Percentiles rank a stretch among this genome's conserved stretches.
phyloP scores from a whole-genome alignment of 1,284 basidiomycete species.

The Naganishia albida region DNA sequence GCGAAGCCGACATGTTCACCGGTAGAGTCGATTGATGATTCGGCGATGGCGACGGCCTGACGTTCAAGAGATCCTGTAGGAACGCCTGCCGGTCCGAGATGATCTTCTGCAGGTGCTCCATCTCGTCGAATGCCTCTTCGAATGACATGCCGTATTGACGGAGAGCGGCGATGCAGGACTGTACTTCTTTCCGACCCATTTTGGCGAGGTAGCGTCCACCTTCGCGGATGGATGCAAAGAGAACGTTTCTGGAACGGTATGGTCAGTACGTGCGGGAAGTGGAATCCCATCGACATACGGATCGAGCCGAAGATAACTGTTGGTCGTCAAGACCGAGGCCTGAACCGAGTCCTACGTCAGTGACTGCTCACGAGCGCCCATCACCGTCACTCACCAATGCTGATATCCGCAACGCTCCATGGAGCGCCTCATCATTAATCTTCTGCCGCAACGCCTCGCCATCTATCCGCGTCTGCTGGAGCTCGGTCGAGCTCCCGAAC shows the following conservation, averaged over 20 bases:
- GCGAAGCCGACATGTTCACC: slow-evolving; percentile 14
- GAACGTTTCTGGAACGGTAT: slow-evolving; percentile 63
- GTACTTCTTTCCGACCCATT: slow-evolving; percentile 75
- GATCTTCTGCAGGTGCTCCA: slow-evolving; percentile 58
- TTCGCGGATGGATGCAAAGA: slow-evolving; percentile 79
- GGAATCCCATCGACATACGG: slow-evolving; percentile 55
- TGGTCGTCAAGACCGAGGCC: slow-evolving; percentile 75
- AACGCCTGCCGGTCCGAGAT: slow-evolving; percentile 3
- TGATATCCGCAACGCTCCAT: slow-evolving; percentile 80
- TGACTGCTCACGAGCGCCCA: slow-evolving; percentile 12
- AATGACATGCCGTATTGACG: slow-evolving; percentile 70
- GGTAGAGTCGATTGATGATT: slow-evolving; percentile 16
- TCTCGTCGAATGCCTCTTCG: slow-evolving; percentile 78
- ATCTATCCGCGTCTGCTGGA: slow-evolving; percentile 47
- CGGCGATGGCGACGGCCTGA: neutral
- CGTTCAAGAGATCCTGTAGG: neutral
- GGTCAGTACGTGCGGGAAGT: slow-evolving; percentile 24
- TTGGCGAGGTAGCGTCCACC: slow-evolving; percentile 78
- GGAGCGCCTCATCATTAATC: slow-evolving; percentile 74
- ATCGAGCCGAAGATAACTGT: slow-evolving; percentile 68
- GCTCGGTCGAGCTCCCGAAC: slow-evolving; percentile 22
- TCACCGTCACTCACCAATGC: slow-evolving; percentile 70
- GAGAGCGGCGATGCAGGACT: slow-evolving; percentile 77
- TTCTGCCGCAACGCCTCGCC: slow-evolving; percentile 68
- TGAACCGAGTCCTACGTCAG: slow-evolving; percentile 40